These are phyloP conservation scores for Cyclotella choctawhatcheeana DNA, from an alignment of 108 stramenopile species.

Conservation along the genomic window DNA sequence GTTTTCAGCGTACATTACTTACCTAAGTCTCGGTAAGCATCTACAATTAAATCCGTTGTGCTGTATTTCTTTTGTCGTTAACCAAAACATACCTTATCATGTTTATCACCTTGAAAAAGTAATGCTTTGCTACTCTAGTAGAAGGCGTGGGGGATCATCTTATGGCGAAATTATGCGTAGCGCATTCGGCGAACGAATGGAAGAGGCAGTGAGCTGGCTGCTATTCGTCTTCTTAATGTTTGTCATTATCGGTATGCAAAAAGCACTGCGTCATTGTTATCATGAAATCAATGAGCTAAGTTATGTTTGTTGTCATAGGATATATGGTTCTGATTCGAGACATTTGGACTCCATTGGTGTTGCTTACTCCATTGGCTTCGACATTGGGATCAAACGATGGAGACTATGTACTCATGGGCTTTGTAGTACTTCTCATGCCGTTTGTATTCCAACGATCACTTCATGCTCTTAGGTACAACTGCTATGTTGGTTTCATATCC, in stretches of 20 bases:
- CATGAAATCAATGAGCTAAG: too few relatives aligned
- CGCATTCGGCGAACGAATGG: slow-evolving; percentile 72
- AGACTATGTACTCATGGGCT: slow-evolving; percentile 50
- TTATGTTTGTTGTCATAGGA: slow-evolving; percentile 72
- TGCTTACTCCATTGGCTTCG: slow-evolving; percentile 4
- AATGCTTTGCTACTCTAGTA: slow-evolving; percentile 70
- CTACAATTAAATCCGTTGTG: too few relatives aligned
- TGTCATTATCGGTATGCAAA: slow-evolving; percentile 68
- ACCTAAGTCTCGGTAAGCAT: slow-evolving; percentile 57
- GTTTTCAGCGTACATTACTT: slow-evolving; percentile 51
- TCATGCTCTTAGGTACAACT: slow-evolving; percentile 80
- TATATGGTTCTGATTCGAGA: slow-evolving; percentile 86
- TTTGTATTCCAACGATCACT: slow-evolving; percentile 68
- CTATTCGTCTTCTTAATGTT: slow-evolving; percentile 72
- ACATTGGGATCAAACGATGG: slow-evolving; percentile 8
- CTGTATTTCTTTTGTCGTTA: too few relatives aligned
- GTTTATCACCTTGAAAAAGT: slow-evolving; percentile 31
- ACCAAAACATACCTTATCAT: too few relatives aligned
- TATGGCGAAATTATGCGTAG: slow-evolving; percentile 73
- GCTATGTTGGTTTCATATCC: slow-evolving; percentile 79
- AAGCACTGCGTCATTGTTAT: too few relatives aligned
- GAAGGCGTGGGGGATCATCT: slow-evolving; percentile 70
- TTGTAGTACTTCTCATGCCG: slow-evolving; percentile 56
- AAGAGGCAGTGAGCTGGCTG: slow-evolving; percentile 55
- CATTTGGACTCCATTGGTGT: slow-evolving; percentile 71